phyloP scores from a whole-genome alignment of 2,329 filamentous ascomycete species.

The Chrysosporium queenslandicum region DNA sequence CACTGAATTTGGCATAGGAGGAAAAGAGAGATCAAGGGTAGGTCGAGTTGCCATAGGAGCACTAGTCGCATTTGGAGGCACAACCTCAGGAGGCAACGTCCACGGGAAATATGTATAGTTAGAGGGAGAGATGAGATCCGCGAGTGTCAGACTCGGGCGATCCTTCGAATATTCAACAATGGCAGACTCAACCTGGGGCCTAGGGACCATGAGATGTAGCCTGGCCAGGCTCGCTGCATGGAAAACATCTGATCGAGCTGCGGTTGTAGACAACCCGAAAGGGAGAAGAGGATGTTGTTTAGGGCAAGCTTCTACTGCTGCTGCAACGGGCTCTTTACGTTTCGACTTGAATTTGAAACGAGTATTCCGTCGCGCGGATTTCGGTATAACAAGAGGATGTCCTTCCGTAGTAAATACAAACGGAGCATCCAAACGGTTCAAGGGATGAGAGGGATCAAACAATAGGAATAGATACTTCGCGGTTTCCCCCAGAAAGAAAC shows the following conservation, averaged over 20 bases:
- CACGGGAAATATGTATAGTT: conserved; percentile 87
- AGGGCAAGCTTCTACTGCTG: conserved; percentile 52
- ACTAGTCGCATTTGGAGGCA: conserved; percentile 70
- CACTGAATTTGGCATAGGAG: conserved; percentile 43
- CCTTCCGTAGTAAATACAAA: conserved; percentile 96
- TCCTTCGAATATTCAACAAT: conserved; percentile 45
- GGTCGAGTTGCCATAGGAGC: conserved; percentile 59
- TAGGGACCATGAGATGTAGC: conserved; percentile 60
- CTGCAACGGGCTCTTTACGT: conserved; percentile 9
- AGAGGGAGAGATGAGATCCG: conserved; percentile 50
- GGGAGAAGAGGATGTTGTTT: conserved; percentile 49
- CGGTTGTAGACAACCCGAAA: conserved; percentile 67
- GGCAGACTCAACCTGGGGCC: conserved; percentile 48
- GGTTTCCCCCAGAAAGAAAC: conserved; percentile 94
- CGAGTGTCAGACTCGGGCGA: conserved; percentile 47
- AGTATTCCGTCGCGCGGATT: conserved; percentile 3
- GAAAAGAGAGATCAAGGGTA: conserved; percentile 61
- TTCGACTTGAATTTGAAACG: conserved; percentile 19
- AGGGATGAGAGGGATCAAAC: conserved; percentile 72
- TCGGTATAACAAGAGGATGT: conserved; percentile 78
- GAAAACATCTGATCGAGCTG: conserved; percentile 71
- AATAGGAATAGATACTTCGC: conserved; percentile 91
- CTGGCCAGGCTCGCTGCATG: conserved; percentile 79
- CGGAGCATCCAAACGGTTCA: conserved; percentile 76
- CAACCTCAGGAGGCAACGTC: conserved; percentile 68